These are phyloP conservation scores for Daldinia bambusicola DNA, from an alignment of 495 filamentous ascomycete species.

Conservation along the genomic window DNA sequence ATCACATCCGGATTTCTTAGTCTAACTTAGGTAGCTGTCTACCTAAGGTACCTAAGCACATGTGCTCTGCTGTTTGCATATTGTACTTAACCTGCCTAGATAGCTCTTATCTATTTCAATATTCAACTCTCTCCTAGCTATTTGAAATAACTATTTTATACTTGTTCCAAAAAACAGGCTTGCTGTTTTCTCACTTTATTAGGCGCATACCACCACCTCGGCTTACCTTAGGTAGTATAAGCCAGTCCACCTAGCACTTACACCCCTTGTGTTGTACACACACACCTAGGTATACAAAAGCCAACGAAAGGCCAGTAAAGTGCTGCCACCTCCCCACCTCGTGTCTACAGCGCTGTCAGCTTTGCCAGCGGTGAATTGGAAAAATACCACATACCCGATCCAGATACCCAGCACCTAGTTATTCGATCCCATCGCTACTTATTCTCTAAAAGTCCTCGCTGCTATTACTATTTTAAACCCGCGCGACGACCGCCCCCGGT, in stretches of 20 bases:
- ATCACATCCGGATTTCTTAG: conserved; percentile 15
- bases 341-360: conserved; percentile 37
- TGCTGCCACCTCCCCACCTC: conserved; percentile 41
- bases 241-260: conserved; percentile 1
- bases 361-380: conserved; percentile 32
- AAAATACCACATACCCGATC: conserved; percentile 30
- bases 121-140: conserved; percentile 4
- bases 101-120: not conserved
- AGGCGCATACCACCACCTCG: not conserved
- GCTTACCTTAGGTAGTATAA: not conserved
- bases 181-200: not conserved
- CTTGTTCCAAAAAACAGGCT: not conserved
- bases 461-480: conserved; percentile 7
- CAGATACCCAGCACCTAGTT: conserved; percentile 12
- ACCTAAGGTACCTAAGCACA: conserved; percentile 14
- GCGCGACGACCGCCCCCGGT: conserved; percentile 9
- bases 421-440: conserved; percentile 16
- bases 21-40: too few species aligned
- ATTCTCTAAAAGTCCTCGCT: conserved; percentile 1
- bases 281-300: not conserved
- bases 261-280: not conserved
- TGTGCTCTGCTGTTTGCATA: conserved; percentile 23
- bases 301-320: conserved; percentile 28
- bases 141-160: conserved; percentile 3
- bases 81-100: not conserved